These are phyloP conservation scores for Hypsizygus ulmarius DNA, from an alignment of 1,284 basidiomycete genomes.

Conservation along the genomic window DNA sequence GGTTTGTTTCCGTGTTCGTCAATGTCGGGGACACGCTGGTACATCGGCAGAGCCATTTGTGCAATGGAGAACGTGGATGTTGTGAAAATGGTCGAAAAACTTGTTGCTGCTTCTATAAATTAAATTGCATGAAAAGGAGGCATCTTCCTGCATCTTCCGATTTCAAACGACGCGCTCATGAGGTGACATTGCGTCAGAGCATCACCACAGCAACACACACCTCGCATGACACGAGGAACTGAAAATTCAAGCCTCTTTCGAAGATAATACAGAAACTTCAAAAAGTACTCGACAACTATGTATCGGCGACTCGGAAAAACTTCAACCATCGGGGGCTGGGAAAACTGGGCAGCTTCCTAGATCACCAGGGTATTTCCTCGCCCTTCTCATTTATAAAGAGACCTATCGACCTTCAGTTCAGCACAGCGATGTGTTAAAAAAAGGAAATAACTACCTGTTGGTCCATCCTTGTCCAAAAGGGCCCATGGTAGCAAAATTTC, in stretches of 20 bases:
- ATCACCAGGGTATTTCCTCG: slow-evolving; percentile 33
- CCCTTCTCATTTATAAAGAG: slow-evolving; percentile 33
- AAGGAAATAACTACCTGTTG: slow-evolving; percentile 26
- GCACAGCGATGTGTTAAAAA: background rate
- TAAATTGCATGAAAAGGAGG: too few relatives aligned
- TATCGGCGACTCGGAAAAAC: too few relatives aligned
- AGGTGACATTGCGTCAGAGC: too few relatives aligned
- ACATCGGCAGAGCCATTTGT: slow-evolving; percentile 14
- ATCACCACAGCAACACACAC: too few relatives aligned
- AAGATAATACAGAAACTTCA: too few relatives aligned
- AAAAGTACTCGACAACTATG: too few relatives aligned
- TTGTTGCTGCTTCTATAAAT: too few relatives aligned
- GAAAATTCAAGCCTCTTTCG: too few relatives aligned
- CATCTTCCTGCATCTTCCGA: background rate
- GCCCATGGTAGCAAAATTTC: slow-evolving; percentile 35
- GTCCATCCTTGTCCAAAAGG: slow-evolving; percentile 37
- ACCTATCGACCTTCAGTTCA: slow-evolving; percentile 18
- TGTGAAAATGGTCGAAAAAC: too few relatives aligned
- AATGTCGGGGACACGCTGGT: slow-evolving; percentile 5
- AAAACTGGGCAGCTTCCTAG: background rate
- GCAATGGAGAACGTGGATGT: too few relatives aligned
- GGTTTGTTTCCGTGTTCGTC: background rate
- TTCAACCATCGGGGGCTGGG: too few relatives aligned
- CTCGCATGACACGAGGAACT: too few relatives aligned
- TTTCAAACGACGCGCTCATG: background rate